phyloP scores from a whole-genome alignment of 495 filamentous ascomycete genomes.

The Hyaloscypha bicolor region DNA sequence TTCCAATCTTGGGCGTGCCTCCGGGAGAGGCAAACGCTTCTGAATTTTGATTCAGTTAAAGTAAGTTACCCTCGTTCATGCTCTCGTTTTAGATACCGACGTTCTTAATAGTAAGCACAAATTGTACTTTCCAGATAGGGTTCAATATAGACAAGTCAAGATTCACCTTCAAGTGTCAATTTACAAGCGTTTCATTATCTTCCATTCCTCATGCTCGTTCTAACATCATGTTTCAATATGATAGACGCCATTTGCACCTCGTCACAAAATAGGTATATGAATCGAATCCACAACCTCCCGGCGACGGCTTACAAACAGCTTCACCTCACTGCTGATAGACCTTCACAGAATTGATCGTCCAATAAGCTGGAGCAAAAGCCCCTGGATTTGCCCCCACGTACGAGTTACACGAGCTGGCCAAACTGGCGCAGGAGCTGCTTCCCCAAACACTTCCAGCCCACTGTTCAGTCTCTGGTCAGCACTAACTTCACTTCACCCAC shows the following conservation, averaged over 20 bases:
- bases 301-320: neutral
- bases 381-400: constrained; percentile 62
- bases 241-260: neutral
- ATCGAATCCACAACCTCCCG: neutral
- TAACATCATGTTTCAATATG: no score
- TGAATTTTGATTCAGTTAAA: no score
- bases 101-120: no score
- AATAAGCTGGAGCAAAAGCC: constrained; percentile 60
- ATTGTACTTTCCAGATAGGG: no score
- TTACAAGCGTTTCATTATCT: no score
- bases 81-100: no score
- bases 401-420: constrained; percentile 48
- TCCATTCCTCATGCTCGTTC: no score
- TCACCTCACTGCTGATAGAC: constrained; percentile 43
- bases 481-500: neutral
- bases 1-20: no score
- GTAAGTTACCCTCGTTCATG: no score
- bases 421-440: constrained; percentile 43
- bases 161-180: no score
- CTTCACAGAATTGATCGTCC: constrained; percentile 69
- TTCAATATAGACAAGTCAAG: no score
- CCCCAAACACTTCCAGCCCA: constrained; percentile 75
- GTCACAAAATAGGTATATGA: neutral
- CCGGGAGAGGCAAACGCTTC: no score
- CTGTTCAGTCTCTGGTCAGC: constrained; percentile 16